A percentile compares a stretch with the other conserved stretches of the same genome.
These are phyloP conservation scores for Stropharia rugosoannulata DNA, from an alignment of 768 basidiomycete genomes.

Conservation along the genomic window DNA sequence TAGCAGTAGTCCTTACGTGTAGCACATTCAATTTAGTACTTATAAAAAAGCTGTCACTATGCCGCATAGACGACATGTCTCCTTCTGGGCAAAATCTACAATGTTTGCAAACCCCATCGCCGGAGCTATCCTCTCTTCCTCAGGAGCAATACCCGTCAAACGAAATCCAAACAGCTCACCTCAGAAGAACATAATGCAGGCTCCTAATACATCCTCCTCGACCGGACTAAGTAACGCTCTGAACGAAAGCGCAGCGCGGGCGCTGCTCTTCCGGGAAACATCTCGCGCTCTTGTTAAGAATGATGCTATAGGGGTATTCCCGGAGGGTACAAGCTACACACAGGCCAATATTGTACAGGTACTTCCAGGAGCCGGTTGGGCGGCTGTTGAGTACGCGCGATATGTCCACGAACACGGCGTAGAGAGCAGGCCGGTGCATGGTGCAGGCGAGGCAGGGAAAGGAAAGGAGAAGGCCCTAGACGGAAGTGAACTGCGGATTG, in stretches of 20 bases:
- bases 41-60: constrained; percentile 45
- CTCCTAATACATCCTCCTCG: neutral
- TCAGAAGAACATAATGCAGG: constrained; percentile 5
- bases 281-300: constrained; percentile 52
- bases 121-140: constrained; percentile 51
- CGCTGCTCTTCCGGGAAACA: constrained; percentile 53
- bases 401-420: constrained; percentile 17
- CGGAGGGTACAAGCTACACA: constrained; percentile 58
- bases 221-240: neutral
- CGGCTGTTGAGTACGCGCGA: constrained; percentile 66
- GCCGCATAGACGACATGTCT: constrained; percentile 55
- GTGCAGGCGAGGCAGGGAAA: constrained; percentile 7
- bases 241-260: constrained; percentile 23
- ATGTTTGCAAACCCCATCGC: constrained; percentile 61
- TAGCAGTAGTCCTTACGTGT: neutral
- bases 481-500: constrained; percentile 37
- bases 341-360: constrained; percentile 46
- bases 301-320: constrained; percentile 67
- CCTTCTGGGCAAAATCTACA: constrained; percentile 71
- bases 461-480: constrained; percentile 17
- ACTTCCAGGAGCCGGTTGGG: constrained; percentile 68
- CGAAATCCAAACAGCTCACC: constrained; percentile 49
- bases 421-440: constrained; percentile 3
- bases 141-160: constrained; percentile 73
- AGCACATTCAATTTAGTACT: neutral